Conservation (phyloP, 2,329 filamentous ascomycete species). For the Diaporthe sp. region DNA sequence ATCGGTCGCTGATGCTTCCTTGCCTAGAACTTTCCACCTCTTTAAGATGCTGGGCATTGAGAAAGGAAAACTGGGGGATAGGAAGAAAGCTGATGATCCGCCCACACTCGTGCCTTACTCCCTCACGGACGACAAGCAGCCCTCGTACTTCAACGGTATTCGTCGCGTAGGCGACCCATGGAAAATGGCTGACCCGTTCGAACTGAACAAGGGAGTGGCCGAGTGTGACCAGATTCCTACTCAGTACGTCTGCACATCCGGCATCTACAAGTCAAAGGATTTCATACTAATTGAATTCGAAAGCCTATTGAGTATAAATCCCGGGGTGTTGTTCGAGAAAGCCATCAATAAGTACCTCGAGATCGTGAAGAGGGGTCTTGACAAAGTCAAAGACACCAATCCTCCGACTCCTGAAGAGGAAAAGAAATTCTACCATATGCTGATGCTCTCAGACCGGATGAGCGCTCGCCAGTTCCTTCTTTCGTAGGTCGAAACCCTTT, state of each 20-base stretch:
- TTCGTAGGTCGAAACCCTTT: background rate
- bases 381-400: background rate
- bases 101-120: background rate
- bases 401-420: background rate
- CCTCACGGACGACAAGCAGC: too few species aligned
- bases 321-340: background rate
- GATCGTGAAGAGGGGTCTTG: background rate
- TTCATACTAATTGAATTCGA: background rate
- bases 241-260: background rate
- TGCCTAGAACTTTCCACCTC: background rate
- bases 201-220: background rate
- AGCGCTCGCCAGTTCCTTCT: background rate
- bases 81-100: background rate
- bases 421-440: background rate
- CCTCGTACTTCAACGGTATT: background rate
- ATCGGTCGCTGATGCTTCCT: background rate
- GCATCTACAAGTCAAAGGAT: background rate
- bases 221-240: background rate
- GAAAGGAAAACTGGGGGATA: background rate
- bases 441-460: constrained; percentile 1
- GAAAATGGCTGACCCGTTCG: background rate
- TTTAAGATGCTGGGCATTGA: background rate
- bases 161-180: background rate
- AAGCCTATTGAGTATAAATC: background rate
- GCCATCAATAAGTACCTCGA: background rate